Evolutionary conservation across 257 asterid genomes (phyloP), one percentile per base, ranked within the genome.

Genomic region (Craterostigma plantagineum): DNA sequence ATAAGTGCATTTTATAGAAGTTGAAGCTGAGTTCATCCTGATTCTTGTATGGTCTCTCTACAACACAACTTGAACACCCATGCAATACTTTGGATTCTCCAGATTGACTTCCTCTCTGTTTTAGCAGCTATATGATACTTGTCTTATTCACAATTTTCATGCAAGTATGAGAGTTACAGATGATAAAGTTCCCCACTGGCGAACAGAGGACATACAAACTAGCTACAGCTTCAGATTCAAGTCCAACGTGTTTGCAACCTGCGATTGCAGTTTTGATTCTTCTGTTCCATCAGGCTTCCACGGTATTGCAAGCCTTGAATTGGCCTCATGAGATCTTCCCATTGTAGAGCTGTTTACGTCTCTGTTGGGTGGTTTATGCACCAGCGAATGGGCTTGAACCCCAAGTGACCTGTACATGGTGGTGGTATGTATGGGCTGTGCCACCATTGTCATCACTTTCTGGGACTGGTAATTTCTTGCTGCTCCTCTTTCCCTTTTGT

Each of bases 401-500:
- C 91, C 92, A 27, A 87, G 77, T 38, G 93, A 74, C 67, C 95
- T 23, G 30, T 23, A 66, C 63, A 67, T 61, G 81, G 68, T 66
- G 59, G 84, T 52, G 47, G 52, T 49, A 38, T 66, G 63, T 46
- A 68, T 34, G n/a, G 90, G 40, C 70, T 58, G 46, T 66, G 63
- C 58, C 30, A 23, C 2, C 30, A 23, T 6, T 1, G 72, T 51
- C 87, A 69, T 66, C 78, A 68, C 73, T 52, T 71, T 62, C 54
- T 75, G 77, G 18, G 87, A 67, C 54, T 67, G 91, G 58, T 71
- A 67, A 45, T 73, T 66, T 49, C 76, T 66, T 18, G 59, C 70
- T 23, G 91, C 93, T 2, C 93, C 91, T 48, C 98, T 79, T 56
- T 82, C 98, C 54, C 85, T 70, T 65, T 79, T 82, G 76, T 87